Evolutionary conservation across 164 flowering plant species (phyloP).

Genomic region (Buxus sempervirens): DNA sequence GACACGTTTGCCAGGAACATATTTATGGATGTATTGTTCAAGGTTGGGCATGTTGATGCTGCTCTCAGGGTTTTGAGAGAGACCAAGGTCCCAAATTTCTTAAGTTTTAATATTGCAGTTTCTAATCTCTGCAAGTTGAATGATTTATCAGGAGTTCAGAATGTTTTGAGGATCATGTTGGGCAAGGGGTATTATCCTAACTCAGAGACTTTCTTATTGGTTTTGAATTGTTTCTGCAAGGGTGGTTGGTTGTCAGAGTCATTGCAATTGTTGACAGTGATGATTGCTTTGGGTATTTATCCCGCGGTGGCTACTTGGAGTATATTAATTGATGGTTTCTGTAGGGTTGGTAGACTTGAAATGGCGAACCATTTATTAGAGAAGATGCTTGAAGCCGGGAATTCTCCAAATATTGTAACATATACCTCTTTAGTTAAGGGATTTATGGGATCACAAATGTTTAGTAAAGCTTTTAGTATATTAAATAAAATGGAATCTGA

Average conservation of each 20-base stretch:
- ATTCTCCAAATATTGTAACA: conserved; percentile 53
- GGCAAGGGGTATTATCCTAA: conserved; percentile 38
- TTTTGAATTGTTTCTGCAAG: conserved; percentile 53
- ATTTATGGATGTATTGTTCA: conserved; percentile 54
- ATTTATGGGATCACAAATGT: conserved; percentile 33
- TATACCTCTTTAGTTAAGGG: conserved; percentile 60
- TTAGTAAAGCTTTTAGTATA: conserved; percentile 27
- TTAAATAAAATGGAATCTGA: conserved; percentile 29
- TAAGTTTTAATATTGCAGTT: conserved; percentile 49
- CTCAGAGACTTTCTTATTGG: conserved; percentile 32
- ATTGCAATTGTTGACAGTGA: conserved; percentile 44
- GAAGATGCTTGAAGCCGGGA: conserved; percentile 47
- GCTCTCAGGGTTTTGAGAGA: conserved; percentile 37
- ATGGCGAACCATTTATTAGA: conserved; percentile 33
- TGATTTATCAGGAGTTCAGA: conserved; percentile 25
- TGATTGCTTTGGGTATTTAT: conserved; percentile 35
- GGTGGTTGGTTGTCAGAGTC: conserved; percentile 36
- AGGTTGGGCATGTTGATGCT: conserved; percentile 27
- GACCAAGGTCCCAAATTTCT: conserved; percentile 43
- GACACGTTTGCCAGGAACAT: conserved; percentile 53
- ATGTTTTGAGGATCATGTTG: conserved; percentile 39
- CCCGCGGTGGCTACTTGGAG: conserved; percentile 49
- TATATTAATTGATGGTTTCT: conserved; percentile 50
- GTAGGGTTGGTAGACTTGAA: conserved; percentile 30
- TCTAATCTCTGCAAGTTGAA: conserved; percentile 46